Percentiles rank a stretch among this genome's conserved stretches.
phyloP scores from a whole-genome alignment of 495 filamentous ascomycete species.

The Xylaria cubensis region DNA sequence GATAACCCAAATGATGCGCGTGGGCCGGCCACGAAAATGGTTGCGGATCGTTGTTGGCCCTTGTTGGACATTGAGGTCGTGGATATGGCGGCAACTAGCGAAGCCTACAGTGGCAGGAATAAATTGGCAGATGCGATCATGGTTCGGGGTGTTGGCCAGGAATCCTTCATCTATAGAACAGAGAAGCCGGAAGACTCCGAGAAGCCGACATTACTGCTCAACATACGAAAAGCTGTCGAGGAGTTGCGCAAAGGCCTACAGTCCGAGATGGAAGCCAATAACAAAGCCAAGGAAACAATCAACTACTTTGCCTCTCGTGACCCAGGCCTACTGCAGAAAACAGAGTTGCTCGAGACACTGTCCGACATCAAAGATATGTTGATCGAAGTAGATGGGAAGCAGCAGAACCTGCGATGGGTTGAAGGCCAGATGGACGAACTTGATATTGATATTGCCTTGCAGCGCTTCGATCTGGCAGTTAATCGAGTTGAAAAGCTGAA shows the following conservation, averaged over 20 bases:
- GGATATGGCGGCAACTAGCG: conserved; percentile 74
- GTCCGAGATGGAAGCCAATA: conserved; percentile 80
- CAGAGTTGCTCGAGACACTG: conserved; percentile 70
- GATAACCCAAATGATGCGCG: conserved; percentile 69
- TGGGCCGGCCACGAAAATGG: conserved; percentile 75
- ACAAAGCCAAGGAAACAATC: conserved; percentile 78
- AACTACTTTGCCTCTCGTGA: conserved; percentile 80
- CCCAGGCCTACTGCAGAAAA: conserved; percentile 73
- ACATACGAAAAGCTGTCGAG: conserved; percentile 90
- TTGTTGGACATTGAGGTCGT: conserved; percentile 92
- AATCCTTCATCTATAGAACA: conserved; percentile 91
- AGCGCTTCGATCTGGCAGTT: conserved; percentile 86
- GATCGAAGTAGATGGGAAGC: conserved; percentile 95
- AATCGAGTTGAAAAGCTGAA: conserved; percentile 81
- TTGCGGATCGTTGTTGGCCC: conserved; percentile 94
- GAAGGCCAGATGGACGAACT: conserved; percentile 95
- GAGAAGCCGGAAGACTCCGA: conserved; percentile 75
- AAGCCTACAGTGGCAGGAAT: conserved; percentile 62
- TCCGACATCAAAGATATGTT: conserved; percentile 78
- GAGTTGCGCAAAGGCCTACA: conserved; percentile 83
- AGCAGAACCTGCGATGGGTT: conserved; percentile 93
- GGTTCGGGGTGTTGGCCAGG: conserved; percentile 81
- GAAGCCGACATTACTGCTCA: conserved; percentile 79
- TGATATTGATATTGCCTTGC: conserved; percentile 93
- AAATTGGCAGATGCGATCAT: conserved; percentile 87